Conservation (phyloP, 495 filamentous ascomycete genomes). For the Penicillium soppii region DNA sequence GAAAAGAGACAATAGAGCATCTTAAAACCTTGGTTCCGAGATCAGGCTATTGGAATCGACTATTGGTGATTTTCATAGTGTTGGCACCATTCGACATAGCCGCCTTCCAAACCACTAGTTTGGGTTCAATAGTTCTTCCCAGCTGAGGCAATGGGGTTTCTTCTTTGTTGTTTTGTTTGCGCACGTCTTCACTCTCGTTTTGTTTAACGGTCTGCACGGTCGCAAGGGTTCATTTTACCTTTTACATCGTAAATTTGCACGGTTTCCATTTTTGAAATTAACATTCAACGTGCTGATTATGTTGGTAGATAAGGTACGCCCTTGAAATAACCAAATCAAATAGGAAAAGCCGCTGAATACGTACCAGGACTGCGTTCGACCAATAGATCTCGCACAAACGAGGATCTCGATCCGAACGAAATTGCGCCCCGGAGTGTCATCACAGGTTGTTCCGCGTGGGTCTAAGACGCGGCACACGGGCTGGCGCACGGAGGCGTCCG, state of each 20-base stretch:
- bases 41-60: slow-evolving; percentile 19
- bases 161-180: not conserved
- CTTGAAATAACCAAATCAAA: not conserved
- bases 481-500: slow-evolving; percentile 12
- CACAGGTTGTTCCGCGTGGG: slow-evolving; percentile 17
- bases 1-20: slow-evolving; percentile 2
- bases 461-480: slow-evolving; percentile 19
- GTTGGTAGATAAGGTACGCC: too few species aligned
- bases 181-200: not conserved
- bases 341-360: not conserved
- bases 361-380: slow-evolving; percentile 7
- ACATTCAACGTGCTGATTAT: too few species aligned
- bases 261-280: too few species aligned
- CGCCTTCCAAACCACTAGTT: slow-evolving; percentile 23
- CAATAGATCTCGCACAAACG: slow-evolving; percentile 4
- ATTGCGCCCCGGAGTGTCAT: slow-evolving; percentile 12
- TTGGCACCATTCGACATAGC: slow-evolving; percentile 14
- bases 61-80: slow-evolving; percentile 24
- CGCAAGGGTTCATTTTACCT: too few species aligned
- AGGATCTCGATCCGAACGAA: slow-evolving; percentile 5
- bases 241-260: too few species aligned
- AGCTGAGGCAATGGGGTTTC: not conserved
- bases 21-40: slow-evolving; percentile 13
- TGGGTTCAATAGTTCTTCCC: slow-evolving; percentile 22
- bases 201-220: not conserved